Evolutionary conservation across 2,329 filamentous ascomycete genomes (phyloP), one percentile per base, ranked within the genome.

Genomic region (Neofusicoccum cordaticola): DNA sequence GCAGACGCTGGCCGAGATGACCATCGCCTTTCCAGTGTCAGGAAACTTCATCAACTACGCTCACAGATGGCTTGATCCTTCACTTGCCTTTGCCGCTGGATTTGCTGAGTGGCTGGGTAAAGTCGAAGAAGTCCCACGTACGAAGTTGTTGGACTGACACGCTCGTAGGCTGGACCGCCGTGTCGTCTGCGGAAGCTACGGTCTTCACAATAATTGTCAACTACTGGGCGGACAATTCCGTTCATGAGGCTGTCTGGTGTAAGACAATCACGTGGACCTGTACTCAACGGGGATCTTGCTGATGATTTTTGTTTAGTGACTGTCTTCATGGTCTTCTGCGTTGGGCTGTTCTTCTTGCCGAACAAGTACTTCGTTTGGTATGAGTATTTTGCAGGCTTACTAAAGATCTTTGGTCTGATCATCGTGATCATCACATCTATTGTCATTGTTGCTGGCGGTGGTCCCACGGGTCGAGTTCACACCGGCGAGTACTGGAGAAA

Each of bases 41-140:
- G 75, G 75, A 5, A 78, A 74, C 58, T 78, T 72, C 65, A 75
- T 78, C 67, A 74, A 77, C 65, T 77, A 74, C 65, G 75, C 74
- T 4, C 74, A 77, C 61, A 73, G 75, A 35, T 78, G 72, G 68
- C 72, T 78, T 41, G 76, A 78, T 67, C 74, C 74, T 5, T 74
- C 78, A 4, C 65, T 79, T 35, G 76, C 75, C 8, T 79, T 79
- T 63, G 76, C 72, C 4, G 75, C 76, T 48, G 77, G 77, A 2
- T 71, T 74, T 68, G 70, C 73, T 15, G 73, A 75, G 48, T 76
- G 73, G 69, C 67, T 72, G n/a, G 72, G 72, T 27, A 48, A 31
- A 22, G 11, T n/a, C 22, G 17, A 3, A 11, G 11, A 12, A 7
- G 27, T 5, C 5, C 27, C 2, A 31, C 4, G 27, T 56, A 19